Percentiles rank a stretch among this genome's conserved stretches.
Conservation (phyloP, 176 grass and related monocot genomes). For the Chrysopogon serrulatus region DNA sequence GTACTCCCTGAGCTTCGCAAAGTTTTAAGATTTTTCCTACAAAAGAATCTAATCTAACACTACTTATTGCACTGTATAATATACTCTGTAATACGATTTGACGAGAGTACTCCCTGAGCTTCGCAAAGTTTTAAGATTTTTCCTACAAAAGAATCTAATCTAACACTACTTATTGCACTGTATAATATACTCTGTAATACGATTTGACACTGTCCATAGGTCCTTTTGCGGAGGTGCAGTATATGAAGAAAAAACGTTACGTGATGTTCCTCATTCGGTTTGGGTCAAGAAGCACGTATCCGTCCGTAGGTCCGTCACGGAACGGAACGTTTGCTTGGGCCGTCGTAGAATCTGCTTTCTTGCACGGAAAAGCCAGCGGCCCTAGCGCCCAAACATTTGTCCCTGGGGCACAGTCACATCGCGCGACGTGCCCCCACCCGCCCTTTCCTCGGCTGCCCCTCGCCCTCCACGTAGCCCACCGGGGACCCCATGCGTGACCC, state of each 20-base stretch:
- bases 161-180: too few relatives aligned
- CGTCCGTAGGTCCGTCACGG: background rate
- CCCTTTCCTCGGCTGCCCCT: background rate
- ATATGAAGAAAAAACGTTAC: background rate
- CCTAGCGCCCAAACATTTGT: constrained; percentile 10
- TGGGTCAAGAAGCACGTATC: background rate
- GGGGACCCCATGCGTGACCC: background rate
- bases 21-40: too few relatives aligned
- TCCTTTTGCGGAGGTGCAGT: too few relatives aligned
- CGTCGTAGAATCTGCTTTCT: background rate
- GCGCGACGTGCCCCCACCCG: background rate
- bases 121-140: too few relatives aligned
- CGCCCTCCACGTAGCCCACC: constrained; percentile 20
- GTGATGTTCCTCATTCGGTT: background rate
- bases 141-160: too few relatives aligned
- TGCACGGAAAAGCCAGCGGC: background rate
- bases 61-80: too few relatives aligned
- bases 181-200: too few relatives aligned
- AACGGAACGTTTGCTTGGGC: background rate
- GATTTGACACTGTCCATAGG: too few relatives aligned
- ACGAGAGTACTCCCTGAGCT: too few relatives aligned
- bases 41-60: too few relatives aligned
- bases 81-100: too few relatives aligned
- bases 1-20: too few relatives aligned
- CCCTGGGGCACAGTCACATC: background rate